phyloP scores from a whole-genome alignment of 257 asterid genomes.

The Jaltomata sinuosa region DNA sequence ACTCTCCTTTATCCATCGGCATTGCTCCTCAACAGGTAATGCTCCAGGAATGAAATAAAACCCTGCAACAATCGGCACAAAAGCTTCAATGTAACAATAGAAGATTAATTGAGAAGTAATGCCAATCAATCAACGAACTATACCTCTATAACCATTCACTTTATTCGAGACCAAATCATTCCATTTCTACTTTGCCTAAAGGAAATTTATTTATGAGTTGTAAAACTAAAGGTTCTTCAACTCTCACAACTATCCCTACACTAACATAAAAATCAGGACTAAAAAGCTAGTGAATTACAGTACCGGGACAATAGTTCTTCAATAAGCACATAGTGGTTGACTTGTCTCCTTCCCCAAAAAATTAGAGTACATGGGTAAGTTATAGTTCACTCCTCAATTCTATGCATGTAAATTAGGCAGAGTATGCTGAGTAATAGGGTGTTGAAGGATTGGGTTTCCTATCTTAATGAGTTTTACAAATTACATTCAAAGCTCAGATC shows the following conservation, averaged over 20 bases:
- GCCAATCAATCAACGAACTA: not conserved
- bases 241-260: not conserved
- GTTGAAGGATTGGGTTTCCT: not conserved
- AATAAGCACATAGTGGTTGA: too few relatives aligned
- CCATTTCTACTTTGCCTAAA: not conserved
- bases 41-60: constrained; percentile 92
- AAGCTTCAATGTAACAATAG: not conserved
- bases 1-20: constrained; percentile 81
- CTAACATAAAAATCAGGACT: not conserved
- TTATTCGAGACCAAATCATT: not conserved
- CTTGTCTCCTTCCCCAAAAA: too few relatives aligned
- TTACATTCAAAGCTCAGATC: not conserved
- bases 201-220: not conserved
- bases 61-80: constrained; percentile 33
- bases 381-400: not conserved
- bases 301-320: not conserved
- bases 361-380: not conserved
- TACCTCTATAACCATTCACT: not conserved
- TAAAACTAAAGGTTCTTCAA: not conserved
- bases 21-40: constrained; percentile 63
- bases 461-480: not conserved
- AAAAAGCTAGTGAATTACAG: not conserved
- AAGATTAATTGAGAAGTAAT: not conserved
- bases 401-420: too few relatives aligned
- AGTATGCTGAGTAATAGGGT: too few relatives aligned